phyloP scores from a whole-genome alignment of 225 moss, liverwort and hornwort species.

The Physcomitrellopsis africana region DNA sequence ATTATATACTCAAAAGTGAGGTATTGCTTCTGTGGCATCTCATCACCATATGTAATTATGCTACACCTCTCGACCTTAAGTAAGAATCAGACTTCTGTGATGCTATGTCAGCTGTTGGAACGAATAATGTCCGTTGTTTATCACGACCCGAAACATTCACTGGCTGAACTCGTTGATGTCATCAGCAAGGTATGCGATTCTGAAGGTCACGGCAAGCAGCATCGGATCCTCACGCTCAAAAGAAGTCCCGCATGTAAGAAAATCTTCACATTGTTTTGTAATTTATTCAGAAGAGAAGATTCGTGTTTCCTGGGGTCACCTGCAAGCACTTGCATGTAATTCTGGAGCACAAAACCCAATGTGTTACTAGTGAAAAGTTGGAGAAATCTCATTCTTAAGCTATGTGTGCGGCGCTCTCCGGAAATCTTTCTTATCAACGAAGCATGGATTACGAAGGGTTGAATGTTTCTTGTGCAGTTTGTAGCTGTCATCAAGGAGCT shows the following conservation, averaged over 20 bases:
- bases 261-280: conserved; percentile 7
- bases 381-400: background rate
- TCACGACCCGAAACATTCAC: conserved; percentile 14
- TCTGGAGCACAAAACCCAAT: background rate
- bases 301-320: conserved; percentile 1
- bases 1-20: background rate
- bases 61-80: too few species aligned
- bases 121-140: background rate
- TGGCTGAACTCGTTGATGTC: conserved; percentile 17
- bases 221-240: conserved; percentile 37
- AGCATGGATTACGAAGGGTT: conserved; percentile 8
- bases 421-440: conserved; percentile 1
- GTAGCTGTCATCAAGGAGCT: conserved; percentile 77
- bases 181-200: conserved; percentile 52
- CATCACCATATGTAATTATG: too few species aligned
- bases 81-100: background rate
- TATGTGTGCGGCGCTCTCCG: conserved; percentile 16
- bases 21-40: too few species aligned
- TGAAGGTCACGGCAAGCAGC: conserved; percentile 55
- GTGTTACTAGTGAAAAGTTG: background rate
- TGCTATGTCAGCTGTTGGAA: background rate
- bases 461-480: conserved; percentile 49
- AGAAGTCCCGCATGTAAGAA: conserved; percentile 49
- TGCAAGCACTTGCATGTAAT: background rate
- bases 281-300: background rate